phyloP scores from a whole-genome alignment of 2,329 filamentous ascomycete genomes.

The Hymenoscyphus fraxineus region DNA sequence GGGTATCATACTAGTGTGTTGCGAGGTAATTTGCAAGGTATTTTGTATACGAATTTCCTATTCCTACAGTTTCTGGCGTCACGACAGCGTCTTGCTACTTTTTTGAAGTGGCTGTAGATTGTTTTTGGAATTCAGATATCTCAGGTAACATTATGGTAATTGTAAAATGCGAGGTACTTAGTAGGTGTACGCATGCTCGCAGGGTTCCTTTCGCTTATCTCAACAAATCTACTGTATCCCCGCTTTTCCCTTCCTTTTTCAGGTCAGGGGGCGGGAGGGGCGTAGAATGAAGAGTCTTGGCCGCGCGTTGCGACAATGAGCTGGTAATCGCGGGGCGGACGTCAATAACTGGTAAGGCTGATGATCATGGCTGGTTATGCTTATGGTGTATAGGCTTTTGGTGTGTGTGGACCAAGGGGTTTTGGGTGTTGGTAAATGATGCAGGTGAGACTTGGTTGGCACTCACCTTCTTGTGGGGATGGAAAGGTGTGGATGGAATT shows the following conservation, averaged over 20 bases:
- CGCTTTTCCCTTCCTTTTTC: background rate
- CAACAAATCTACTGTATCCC: background rate
- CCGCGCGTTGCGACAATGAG: background rate
- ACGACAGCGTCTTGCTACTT: no score
- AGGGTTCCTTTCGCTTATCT: background rate
- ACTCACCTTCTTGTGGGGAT: no score
- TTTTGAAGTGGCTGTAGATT: no score
- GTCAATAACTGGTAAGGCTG: background rate
- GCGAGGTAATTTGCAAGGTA: background rate
- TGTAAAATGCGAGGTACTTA: no score
- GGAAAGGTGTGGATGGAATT: no score
- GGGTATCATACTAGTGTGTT: background rate
- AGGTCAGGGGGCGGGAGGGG: background rate
- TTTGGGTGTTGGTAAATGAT: no score
- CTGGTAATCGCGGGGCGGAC: background rate
- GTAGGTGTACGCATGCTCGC: no score
- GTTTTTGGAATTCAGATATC: no score
- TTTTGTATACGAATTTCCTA: no score
- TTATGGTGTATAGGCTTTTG: background rate
- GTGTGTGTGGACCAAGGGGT: background rate
- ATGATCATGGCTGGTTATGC: background rate
- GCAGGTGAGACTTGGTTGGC: no score
- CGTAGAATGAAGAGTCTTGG: background rate
- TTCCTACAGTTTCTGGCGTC: no score
- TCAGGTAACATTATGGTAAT: no score